A percentile compares a stretch with the other conserved stretches of the same genome.
Evolutionary conservation across 495 filamentous ascomycete genomes (phyloP).

Genomic region (Aspergillus asperescens): DNA sequence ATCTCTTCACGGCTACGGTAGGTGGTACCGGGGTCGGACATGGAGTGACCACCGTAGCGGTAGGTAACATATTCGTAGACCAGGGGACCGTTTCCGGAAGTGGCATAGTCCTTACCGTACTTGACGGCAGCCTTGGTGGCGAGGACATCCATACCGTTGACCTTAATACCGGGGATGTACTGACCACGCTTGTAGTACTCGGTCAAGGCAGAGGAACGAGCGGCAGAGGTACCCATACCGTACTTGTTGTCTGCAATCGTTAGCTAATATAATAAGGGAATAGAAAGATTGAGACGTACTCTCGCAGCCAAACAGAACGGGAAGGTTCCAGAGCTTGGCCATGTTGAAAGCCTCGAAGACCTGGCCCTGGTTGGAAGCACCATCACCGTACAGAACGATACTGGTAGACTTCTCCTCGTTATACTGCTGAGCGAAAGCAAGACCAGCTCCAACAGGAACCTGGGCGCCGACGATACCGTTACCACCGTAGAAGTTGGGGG

Average conservation of each 20-base stretch:
- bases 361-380: conserved; percentile 97
- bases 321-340: conserved; percentile 98
- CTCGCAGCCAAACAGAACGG: conserved; percentile 93
- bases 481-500: conserved; percentile 94
- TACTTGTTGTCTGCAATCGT: conserved; percentile 88
- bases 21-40: conserved; percentile 98
- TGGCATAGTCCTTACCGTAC: conserved; percentile 82
- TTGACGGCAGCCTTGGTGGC: conserved; percentile 93
- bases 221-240: conserved; percentile 97
- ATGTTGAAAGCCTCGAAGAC: conserved; percentile 99
- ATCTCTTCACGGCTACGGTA: conserved; percentile 99
- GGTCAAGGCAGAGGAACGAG: conserved; percentile 87
- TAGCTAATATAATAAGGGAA: conserved; percentile 12
- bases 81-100: conserved; percentile 77
- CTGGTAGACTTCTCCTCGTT: conserved; percentile 75
- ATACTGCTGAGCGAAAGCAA: conserved; percentile 97
- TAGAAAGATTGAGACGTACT: conserved; percentile 54
- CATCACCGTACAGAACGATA: conserved; percentile 91
- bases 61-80: conserved; percentile 99
- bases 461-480: conserved; percentile 99
- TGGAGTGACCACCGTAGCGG: conserved; percentile 97
- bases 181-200: conserved; percentile 99
- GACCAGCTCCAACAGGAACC: conserved; percentile 93
- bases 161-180: conserved; percentile 98
- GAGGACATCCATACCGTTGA: conserved; percentile 99